Evolutionary conservation across 768 basidiomycete genomes (phyloP).

Genomic region (Antrodiella citrinella): DNA sequence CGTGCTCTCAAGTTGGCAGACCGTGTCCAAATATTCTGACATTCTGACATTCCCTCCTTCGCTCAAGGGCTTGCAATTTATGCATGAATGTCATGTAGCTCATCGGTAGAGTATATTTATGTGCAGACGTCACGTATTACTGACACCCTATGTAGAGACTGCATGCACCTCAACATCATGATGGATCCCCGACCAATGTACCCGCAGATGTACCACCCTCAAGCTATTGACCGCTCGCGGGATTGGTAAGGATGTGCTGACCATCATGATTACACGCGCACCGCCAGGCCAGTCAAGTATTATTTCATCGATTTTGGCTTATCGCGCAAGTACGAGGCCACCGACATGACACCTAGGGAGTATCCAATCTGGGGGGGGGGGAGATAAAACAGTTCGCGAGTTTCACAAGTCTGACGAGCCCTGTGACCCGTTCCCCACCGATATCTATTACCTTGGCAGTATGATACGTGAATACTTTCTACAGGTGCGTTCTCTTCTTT

Average conservation of each 20-base stretch:
- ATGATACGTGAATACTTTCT: constrained; percentile 20
- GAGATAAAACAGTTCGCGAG: constrained; percentile 32
- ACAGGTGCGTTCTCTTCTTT: constrained; percentile 13
- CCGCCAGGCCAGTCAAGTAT: constrained; percentile 23
- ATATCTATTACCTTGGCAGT: constrained; percentile 30
- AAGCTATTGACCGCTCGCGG: neutral
- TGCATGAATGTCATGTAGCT: constrained; percentile 24
- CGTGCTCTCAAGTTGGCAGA: no score
- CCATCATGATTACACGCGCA: constrained; percentile 24
- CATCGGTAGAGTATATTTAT: constrained; percentile 18
- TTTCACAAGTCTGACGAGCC: constrained; percentile 11
- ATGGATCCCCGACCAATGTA: constrained; percentile 8
- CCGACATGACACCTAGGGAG: constrained; percentile 19
- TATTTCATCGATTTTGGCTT: constrained; percentile 31
- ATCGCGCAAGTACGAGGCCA: constrained; percentile 23
- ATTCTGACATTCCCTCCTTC: no score
- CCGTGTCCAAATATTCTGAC: no score
- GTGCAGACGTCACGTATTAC: no score
- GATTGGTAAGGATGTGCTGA: constrained; percentile 15
- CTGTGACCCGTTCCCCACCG: constrained; percentile 26
- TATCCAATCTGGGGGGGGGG: constrained; percentile 30
- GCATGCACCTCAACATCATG: constrained; percentile 7
- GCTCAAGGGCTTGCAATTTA: constrained; percentile 26
- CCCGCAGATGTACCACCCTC: constrained; percentile 7
- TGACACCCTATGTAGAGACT: no score